Evolutionary conservation across 345 rosid species (phyloP).

Genomic region (Camelina sativa): DNA sequence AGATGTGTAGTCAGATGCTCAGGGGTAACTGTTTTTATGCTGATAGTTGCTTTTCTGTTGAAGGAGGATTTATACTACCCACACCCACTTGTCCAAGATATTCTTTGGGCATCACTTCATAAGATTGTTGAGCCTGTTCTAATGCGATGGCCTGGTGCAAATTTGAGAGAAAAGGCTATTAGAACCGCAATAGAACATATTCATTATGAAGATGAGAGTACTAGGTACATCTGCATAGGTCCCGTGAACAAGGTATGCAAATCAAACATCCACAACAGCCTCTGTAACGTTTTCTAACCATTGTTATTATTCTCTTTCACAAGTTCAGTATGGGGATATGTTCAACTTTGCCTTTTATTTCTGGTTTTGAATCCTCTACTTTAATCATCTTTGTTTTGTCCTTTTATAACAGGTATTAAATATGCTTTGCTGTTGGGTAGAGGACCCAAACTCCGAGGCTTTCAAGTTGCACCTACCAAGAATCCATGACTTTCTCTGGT

Average conservation of each 20-base stretch:
- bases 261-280: conserved; percentile 9
- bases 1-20: conserved; percentile 13
- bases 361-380: conserved; percentile 12
- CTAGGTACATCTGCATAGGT: conserved; percentile 93
- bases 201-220: conserved; percentile 95
- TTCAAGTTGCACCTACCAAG: conserved; percentile 91
- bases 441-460: conserved; percentile 95
- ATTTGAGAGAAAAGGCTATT: conserved; percentile 87
- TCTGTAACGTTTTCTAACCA: not conserved
- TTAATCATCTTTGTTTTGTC: conserved; percentile 16
- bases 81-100: conserved; percentile 86
- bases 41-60: conserved; percentile 40
- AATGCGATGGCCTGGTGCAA: conserved; percentile 89
- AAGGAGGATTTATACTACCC: conserved; percentile 98
- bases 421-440: conserved; percentile 99
- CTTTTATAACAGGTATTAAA: conserved; percentile 68
- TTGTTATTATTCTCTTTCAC: conserved; percentile 6
- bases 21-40: conserved; percentile 28
- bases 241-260: conserved; percentile 88
- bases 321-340: conserved; percentile 19
- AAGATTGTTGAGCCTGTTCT: conserved; percentile 78
- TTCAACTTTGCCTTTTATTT: conserved; percentile 1
- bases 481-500: conserved; percentile 83
- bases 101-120: conserved; percentile 78
- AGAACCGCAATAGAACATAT: conserved; percentile 65